A percentile compares a stretch with the other conserved stretches of the same genome.
These are phyloP conservation scores for Tuber umbilicatum DNA, from an alignment of 495 filamentous ascomycete genomes.

Conservation along the genomic window DNA sequence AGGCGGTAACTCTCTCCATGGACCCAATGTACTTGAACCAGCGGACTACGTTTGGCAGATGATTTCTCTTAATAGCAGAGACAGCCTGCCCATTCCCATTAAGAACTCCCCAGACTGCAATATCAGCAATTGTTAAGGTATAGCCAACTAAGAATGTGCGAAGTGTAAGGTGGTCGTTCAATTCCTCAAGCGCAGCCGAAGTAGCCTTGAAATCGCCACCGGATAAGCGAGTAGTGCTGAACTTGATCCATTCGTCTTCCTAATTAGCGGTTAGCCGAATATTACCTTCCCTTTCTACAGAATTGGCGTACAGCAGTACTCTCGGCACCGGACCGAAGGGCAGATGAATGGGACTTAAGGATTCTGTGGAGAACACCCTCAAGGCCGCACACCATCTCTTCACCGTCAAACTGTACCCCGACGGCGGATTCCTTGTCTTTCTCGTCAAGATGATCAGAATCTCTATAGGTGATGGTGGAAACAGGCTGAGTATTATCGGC, in stretches of 20 bases:
- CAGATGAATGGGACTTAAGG: conserved; percentile 41
- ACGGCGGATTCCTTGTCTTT: conserved; percentile 31
- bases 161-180: conserved; percentile 80
- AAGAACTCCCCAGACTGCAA: conserved; percentile 75
- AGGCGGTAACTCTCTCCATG: conserved; percentile 37
- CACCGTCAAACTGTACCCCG: conserved; percentile 46
- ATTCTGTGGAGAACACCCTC: conserved; percentile 43
- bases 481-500: conserved; percentile 21
- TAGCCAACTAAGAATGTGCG: conserved; percentile 84
- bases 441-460: conserved; percentile 38
- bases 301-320: conserved; percentile 27
- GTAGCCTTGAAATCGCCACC: conserved; percentile 44
- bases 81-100: conserved; percentile 78
- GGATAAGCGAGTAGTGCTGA: conserved; percentile 43
- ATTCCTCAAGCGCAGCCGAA: conserved; percentile 47
- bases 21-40: conserved; percentile 85
- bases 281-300: conserved; percentile 27
- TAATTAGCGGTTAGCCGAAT: conserved; percentile 7
- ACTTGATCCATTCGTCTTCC: conserved; percentile 32
- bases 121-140: conserved; percentile 67
- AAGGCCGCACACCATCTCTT: conserved; percentile 42
- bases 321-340: conserved; percentile 35
- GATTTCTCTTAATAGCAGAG: conserved; percentile 69
- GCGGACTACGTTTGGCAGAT: conserved; percentile 68
- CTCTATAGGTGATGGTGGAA: conserved; percentile 25